These are phyloP conservation scores for Rhododendron ovatum DNA, from an alignment of 148 eudicot genomes.

Conservation along the genomic window DNA sequence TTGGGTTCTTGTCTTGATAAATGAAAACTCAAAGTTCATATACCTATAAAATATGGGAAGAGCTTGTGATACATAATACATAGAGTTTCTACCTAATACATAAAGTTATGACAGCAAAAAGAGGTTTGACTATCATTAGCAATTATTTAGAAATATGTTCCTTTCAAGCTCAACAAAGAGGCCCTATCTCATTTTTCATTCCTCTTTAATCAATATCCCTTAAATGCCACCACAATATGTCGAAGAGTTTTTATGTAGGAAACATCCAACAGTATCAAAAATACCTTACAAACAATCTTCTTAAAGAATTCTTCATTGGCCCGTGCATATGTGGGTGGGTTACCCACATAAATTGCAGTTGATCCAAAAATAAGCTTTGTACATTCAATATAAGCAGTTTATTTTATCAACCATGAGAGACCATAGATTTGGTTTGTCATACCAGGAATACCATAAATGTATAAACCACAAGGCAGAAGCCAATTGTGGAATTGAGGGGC, in stretches of 20 bases:
- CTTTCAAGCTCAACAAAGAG: background rate
- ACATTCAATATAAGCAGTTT: background rate
- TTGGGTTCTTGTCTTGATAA: background rate
- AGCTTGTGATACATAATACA: background rate
- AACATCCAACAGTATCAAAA: background rate
- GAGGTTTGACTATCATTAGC: background rate
- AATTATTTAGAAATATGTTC: background rate
- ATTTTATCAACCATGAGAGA: background rate
- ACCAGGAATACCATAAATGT: background rate
- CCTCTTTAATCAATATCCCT: background rate
- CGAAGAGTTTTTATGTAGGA: background rate
- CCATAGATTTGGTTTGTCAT: background rate
- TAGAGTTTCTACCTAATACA: background rate
- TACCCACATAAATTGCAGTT: background rate
- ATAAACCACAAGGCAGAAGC: background rate
- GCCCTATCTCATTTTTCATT: background rate
- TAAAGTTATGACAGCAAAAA: background rate
- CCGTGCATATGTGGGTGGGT: background rate
- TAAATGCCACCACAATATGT: background rate
- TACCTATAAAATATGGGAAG: background rate
- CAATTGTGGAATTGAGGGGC: background rate
- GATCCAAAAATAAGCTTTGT: background rate
- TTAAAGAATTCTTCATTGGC: background rate
- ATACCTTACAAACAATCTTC: background rate
- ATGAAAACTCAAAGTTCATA: background rate